phyloP scores from a whole-genome alignment of 176 grass and related monocot species.

The Chrysopogon serrulatus region DNA sequence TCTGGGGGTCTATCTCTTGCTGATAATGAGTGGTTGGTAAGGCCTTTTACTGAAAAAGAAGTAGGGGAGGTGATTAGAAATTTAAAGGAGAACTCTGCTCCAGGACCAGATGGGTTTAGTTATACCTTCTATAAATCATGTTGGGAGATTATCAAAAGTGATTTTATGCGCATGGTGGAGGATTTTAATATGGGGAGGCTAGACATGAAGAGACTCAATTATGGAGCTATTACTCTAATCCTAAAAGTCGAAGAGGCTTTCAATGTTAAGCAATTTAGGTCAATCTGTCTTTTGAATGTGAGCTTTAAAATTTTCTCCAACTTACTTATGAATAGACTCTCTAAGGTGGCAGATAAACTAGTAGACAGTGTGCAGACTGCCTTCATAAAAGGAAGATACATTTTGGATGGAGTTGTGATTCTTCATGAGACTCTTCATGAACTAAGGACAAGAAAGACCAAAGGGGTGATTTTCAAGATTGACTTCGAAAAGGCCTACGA shows the following conservation, averaged over 20 bases:
- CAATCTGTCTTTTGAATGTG: not conserved
- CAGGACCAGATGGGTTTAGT: not conserved
- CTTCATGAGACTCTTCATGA: not conserved
- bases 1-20: no score
- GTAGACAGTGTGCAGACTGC: no score
- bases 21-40: not conserved
- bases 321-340: fast-evolving
- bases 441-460: fast-evolving
- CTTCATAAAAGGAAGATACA: no score
- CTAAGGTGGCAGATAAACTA: fast-evolving
- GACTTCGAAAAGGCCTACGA: no score
- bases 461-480: no score
- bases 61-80: fast-evolving
- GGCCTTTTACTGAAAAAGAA: not conserved
- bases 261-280: not conserved
- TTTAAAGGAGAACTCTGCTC: not conserved
- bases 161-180: not conserved
- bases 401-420: not conserved
- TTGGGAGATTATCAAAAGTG: no score
- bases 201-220: not conserved
- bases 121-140: no score
- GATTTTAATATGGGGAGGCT: not conserved
- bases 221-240: not conserved
- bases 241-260: not conserved
- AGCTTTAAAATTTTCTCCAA: no score